These are phyloP conservation scores for Pinus albicaulis DNA, from an alignment of 75 land plant genomes.

Conservation along the genomic window DNA sequence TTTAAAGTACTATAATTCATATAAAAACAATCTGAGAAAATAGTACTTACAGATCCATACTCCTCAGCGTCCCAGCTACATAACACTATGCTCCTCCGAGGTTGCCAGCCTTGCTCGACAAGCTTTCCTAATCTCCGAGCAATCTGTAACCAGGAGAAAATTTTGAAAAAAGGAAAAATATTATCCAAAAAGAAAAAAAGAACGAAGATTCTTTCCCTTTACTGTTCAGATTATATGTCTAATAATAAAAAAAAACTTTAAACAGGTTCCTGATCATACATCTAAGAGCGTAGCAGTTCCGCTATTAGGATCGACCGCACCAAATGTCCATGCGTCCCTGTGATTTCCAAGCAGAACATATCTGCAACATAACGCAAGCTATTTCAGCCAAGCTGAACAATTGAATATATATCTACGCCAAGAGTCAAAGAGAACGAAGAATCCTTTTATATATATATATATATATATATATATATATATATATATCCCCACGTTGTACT, in stretches of 20 bases:
- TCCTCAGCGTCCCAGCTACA: slow-evolving; percentile 79
- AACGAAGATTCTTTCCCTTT: neutral
- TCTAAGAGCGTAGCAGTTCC: slow-evolving; percentile 66
- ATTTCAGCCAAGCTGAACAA: too few relatives aligned
- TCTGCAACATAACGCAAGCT: slow-evolving; percentile 11
- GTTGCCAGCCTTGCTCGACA: slow-evolving; percentile 47
- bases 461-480: too few relatives aligned
- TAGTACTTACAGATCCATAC: slow-evolving; percentile 49
- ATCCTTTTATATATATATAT: too few relatives aligned
- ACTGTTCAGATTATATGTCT: neutral
- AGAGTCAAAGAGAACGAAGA: too few relatives aligned
- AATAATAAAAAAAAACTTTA: neutral
- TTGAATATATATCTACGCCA: too few relatives aligned
- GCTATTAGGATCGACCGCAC: slow-evolving; percentile 72
- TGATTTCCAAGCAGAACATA: slow-evolving; percentile 68
- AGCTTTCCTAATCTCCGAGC: slow-evolving; percentile 40
- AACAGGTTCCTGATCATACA: slow-evolving; percentile 15
- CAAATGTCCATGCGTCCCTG: slow-evolving; percentile 79
- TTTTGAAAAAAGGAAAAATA: neutral
- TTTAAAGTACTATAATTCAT: too few relatives aligned
- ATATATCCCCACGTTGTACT: neutral
- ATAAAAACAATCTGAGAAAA: neutral
- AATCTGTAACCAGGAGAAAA: slow-evolving; percentile 14
- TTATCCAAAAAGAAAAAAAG: neutral
- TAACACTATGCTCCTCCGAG: slow-evolving; percentile 47